These are phyloP conservation scores for Patellaria atrata DNA, from an alignment of 495 filamentous ascomycete species.

Conservation along the genomic window DNA sequence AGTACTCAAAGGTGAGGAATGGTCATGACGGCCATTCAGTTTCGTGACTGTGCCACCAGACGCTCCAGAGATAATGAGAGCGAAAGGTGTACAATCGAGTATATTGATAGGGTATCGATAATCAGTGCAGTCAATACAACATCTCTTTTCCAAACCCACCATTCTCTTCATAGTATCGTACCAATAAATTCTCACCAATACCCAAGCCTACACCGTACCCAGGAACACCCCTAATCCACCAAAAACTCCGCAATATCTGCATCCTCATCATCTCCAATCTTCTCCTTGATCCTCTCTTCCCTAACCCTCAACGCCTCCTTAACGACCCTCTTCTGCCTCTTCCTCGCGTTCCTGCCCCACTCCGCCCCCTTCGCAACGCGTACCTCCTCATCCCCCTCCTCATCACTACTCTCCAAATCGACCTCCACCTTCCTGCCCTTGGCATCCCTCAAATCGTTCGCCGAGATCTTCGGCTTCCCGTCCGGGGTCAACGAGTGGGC, in stretches of 20 bases:
- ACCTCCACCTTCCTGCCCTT: slow-evolving; percentile 17
- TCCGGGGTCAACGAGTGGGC: neutral
- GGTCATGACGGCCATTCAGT: too few relatives aligned
- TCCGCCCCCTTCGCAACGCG: slow-evolving; percentile 26
- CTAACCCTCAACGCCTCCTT: slow-evolving; percentile 28
- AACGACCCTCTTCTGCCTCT: slow-evolving; percentile 22
- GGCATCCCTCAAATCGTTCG: slow-evolving; percentile 44
- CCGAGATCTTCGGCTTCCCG: slow-evolving; percentile 42
- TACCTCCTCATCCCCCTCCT: slow-evolving; percentile 46
- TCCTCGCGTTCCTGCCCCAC: slow-evolving; percentile 32
- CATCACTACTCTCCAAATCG: slow-evolving; percentile 36
- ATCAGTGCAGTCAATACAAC: too few relatives aligned
- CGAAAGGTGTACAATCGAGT: too few relatives aligned
- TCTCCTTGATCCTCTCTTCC: slow-evolving; percentile 18
- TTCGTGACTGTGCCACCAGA: too few relatives aligned
- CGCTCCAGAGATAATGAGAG: too few relatives aligned
- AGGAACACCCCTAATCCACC: slow-evolving; percentile 36
- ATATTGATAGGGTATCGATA: too few relatives aligned
- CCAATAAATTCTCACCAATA: too few relatives aligned
- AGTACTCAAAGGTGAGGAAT: too few relatives aligned
- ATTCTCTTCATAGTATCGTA: too few relatives aligned
- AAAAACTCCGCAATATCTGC: slow-evolving; percentile 54
- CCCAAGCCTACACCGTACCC: slow-evolving; percentile 6
- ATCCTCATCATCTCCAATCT: slow-evolving; percentile 30
- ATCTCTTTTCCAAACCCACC: too few relatives aligned